Base-by-base conservation (phyloP, 331 rosid species). In the Phaseolus coccineus region DNA sequence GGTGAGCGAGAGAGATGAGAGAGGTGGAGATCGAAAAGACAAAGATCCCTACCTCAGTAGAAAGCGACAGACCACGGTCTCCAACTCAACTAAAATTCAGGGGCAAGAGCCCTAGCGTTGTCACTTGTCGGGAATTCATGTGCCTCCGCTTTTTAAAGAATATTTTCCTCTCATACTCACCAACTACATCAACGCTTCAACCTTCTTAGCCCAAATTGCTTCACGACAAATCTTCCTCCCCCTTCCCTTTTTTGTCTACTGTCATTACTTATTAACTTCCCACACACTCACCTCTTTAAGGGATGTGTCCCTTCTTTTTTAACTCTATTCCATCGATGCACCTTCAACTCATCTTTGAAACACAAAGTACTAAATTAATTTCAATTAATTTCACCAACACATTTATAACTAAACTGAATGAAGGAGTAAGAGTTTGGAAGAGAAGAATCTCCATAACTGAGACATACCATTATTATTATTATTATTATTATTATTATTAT, bases 231-330 rank as follows among this genome's bases (percentile, higher is more conserved):
- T 78, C 61, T 44, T 78, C 69, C 68, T 57, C 24, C 4, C 30
- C 30, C 55, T 33, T 74, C 67, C 78, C 81, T 61, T 69, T 24
- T 69, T 51, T 44, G 69, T 77, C 63, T 62, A 46, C 25, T 63
- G 0, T 61, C 30, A 2, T 48, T 30, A 19, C n/a, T n/a, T 47
- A 25, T 35, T 25, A 35, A 5, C 13, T 11, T 46, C 48, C 48
- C 78, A 80, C 71, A 84, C 77, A 85, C 84, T 88, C 88, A 84
- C 72, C 72, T 28, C 11, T 80, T 82, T 10, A 72, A 76, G 85
- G 88, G 84, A 77, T 69, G 59, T 84, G 92, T 73, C 85, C 77
- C 86, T 78, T 47, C 12, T 14, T 73, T 52, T 76, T 42, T 2
- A 51, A 16, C 31, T 3, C 6, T 16, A 13, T 35, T 33, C 28